A percentile compares a stretch with the other conserved stretches of the same genome.
These are phyloP conservation scores for Luffa aegyptiaca DNA, from an alignment of 306 rosid species.

Conservation along the genomic window DNA sequence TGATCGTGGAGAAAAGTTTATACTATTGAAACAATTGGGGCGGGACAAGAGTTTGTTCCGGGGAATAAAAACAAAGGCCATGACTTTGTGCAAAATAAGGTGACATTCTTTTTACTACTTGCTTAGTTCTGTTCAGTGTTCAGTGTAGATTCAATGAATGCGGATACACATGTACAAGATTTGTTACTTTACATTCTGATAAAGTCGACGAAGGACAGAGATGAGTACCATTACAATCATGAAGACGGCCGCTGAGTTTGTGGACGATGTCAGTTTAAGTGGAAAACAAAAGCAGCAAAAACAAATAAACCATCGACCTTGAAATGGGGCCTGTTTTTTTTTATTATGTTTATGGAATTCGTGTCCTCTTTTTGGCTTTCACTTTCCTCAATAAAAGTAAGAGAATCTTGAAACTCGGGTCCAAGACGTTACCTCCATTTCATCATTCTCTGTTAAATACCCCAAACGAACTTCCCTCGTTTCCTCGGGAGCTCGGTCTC, in stretches of 20 bases:
- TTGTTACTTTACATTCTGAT: conserved; percentile 31
- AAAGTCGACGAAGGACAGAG: conserved; percentile 37
- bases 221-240: conserved; percentile 47
- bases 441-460: conserved; percentile 31
- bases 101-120: conserved; percentile 1
- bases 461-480: conserved; percentile 19
- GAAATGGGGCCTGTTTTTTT: conserved; percentile 29
- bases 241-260: conserved; percentile 56
- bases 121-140: background rate
- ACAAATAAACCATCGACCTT: conserved; percentile 40
- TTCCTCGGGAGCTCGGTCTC: background rate
- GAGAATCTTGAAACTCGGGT: background rate
- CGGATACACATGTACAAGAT: conserved; percentile 21
- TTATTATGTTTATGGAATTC: conserved; percentile 18
- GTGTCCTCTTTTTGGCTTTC: conserved; percentile 10
- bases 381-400: conserved; percentile 26
- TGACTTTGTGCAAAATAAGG: background rate
- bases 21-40: background rate
- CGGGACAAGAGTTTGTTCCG: background rate
- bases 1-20: background rate
- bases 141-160: background rate
- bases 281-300: conserved; percentile 49
- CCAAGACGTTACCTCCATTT: conserved; percentile 1
- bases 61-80: background rate
- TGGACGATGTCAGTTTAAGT: conserved; percentile 38